Conservation (phyloP, 1,284 basidiomycete genomes). For the Erythrobasidium hasegawianum region DNA sequence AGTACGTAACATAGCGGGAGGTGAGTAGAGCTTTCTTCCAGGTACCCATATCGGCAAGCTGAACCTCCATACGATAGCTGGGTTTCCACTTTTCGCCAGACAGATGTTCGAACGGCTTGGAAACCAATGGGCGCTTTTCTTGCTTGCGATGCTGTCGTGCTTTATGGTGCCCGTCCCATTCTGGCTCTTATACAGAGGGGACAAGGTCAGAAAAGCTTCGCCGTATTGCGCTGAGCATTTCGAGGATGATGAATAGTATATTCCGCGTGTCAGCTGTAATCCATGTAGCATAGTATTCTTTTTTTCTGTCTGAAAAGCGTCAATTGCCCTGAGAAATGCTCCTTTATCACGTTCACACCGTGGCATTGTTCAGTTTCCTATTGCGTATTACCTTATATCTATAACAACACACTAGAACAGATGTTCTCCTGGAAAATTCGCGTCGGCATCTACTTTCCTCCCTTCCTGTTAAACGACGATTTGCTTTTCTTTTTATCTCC, state of each 20-base stretch:
- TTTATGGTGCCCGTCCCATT: neutral
- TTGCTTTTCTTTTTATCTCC: neutral
- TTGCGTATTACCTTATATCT: no score
- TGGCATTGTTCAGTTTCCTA: neutral
- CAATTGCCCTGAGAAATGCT: no score
- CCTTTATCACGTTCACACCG: no score
- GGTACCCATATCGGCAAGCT: neutral
- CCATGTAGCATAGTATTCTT: no score
- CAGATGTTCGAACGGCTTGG: conserved; percentile 52
- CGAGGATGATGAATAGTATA: neutral
- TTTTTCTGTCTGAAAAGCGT: no score
- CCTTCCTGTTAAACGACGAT: conserved; percentile 3
- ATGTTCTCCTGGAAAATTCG: no score
- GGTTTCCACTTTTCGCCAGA: conserved; percentile 50
- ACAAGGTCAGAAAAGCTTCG: neutral
- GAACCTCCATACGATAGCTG: conserved; percentile 23
- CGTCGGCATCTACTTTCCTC: no score
- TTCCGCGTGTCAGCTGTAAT: no score
- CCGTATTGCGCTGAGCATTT: neutral
- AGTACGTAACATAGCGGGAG: neutral
- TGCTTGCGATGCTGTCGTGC: neutral
- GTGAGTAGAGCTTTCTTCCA: neutral
- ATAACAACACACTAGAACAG: neutral
- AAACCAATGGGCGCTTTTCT: neutral
- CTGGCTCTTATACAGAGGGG: neutral